Conservation (phyloP, 2,329 filamentous ascomycete species). For the Cordyceps cicadae region DNA sequence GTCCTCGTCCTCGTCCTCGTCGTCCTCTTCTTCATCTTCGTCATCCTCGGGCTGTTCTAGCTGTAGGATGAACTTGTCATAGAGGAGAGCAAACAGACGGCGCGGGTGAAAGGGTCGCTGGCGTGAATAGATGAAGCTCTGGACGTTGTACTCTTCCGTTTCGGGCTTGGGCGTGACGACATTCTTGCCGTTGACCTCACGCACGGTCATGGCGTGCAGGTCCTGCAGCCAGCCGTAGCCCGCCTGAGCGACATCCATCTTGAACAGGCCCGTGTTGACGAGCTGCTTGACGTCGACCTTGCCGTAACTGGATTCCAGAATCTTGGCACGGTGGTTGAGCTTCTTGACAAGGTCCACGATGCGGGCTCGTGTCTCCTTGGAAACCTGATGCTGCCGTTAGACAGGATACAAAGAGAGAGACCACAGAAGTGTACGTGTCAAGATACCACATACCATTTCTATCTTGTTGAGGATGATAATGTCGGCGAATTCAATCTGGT, state of each 20-base stretch:
- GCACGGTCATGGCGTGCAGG: slow-evolving; percentile 57
- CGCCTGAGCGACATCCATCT: slow-evolving; percentile 53
- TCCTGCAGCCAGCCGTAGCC: slow-evolving; percentile 64
- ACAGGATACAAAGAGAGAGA: not conserved
- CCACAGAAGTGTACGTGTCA: not conserved
- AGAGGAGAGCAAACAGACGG: slow-evolving; percentile 35
- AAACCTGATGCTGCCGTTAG: slow-evolving; percentile 20
- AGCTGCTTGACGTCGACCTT: slow-evolving; percentile 55
- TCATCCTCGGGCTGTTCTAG: slow-evolving; percentile 33
- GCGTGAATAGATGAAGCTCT: slow-evolving; percentile 61
- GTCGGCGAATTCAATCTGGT: slow-evolving; percentile 71
- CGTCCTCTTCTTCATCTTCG: slow-evolving; percentile 21
- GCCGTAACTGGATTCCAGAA: slow-evolving; percentile 51
- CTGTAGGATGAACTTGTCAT: slow-evolving; percentile 44
- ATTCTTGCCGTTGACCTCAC: slow-evolving; percentile 43
- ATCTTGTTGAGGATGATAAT: slow-evolving; percentile 65
- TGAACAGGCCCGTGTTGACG: slow-evolving; percentile 57
- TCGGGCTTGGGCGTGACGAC: slow-evolving; percentile 59
- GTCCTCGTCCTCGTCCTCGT: slow-evolving; percentile 19
- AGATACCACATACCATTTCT: slow-evolving; percentile 42
- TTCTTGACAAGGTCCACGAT: slow-evolving; percentile 47
- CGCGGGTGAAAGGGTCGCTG: slow-evolving; percentile 45
- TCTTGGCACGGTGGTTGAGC: slow-evolving; percentile 58
- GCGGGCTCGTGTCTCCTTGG: slow-evolving; percentile 32
- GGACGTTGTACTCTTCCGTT: slow-evolving; percentile 64